Evolutionary conservation across 1,284 basidiomycete genomes (phyloP).

Genomic region (Laetiporus sulphureus): DNA sequence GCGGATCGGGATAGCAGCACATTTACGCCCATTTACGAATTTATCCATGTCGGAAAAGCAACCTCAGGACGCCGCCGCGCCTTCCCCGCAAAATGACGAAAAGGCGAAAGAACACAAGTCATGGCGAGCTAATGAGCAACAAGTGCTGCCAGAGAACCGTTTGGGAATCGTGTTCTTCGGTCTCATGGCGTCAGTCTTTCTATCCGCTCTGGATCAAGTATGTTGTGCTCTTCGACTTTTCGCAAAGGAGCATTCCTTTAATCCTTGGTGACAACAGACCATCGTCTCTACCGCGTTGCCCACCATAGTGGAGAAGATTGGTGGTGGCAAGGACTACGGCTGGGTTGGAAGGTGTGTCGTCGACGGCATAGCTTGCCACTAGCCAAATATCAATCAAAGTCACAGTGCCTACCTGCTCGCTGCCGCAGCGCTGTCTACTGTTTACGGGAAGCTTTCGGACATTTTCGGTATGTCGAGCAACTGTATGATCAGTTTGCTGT

Average conservation of each 20-base stretch:
- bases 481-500: neutral
- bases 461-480: conserved; percentile 41
- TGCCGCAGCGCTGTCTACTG: conserved; percentile 58
- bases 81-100: conserved; percentile 5
- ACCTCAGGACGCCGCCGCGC: conserved; percentile 3
- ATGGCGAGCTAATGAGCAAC: conserved; percentile 33
- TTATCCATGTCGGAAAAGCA: conserved; percentile 3
- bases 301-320: conserved; percentile 65
- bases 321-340: conserved; percentile 62
- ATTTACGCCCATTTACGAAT: neutral
- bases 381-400: too few species aligned
- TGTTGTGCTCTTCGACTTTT: conserved; percentile 3
- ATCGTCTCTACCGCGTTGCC: conserved; percentile 79
- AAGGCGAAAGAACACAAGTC: conserved; percentile 20
- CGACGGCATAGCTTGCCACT: too few species aligned
- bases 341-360: conserved; percentile 71
- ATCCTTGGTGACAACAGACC: conserved; percentile 35
- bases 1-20: too few species aligned
- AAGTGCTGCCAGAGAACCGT: conserved; percentile 34
- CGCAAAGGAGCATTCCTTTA: neutral
- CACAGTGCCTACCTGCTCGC: conserved; percentile 70
- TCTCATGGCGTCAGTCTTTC: conserved; percentile 36
- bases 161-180: conserved; percentile 35
- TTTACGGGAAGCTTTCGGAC: conserved; percentile 75
- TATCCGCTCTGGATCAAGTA: conserved; percentile 37